These are phyloP conservation scores for Cercospora citrullina DNA, from an alignment of 2,329 filamentous ascomycete species.

Conservation along the genomic window DNA sequence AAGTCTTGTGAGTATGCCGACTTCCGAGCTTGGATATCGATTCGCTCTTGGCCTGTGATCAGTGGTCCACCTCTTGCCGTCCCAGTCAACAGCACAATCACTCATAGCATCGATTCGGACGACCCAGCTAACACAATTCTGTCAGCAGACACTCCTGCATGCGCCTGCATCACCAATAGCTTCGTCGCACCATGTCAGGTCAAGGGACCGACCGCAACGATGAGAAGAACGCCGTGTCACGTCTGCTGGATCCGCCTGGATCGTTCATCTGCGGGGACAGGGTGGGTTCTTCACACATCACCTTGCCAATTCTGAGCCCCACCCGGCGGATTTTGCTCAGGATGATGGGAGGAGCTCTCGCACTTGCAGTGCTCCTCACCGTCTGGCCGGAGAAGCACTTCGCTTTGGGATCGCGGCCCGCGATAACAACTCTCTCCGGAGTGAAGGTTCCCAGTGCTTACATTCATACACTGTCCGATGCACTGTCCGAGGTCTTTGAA, in stretches of 20 bases:
- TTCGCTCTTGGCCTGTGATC: background rate
- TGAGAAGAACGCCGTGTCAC: conserved; percentile 11
- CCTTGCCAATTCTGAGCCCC: conserved; percentile 5
- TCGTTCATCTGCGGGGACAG: conserved; percentile 16
- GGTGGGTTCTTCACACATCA: conserved; percentile 21
- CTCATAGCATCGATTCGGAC: background rate
- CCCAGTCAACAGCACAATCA: background rate
- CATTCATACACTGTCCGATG: conserved; percentile 44
- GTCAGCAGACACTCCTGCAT: conserved; percentile 12
- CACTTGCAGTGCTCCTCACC: conserved; percentile 12
- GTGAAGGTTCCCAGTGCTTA: conserved; percentile 18
- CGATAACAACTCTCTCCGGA: background rate
- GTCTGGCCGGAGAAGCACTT: background rate
- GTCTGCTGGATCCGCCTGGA: conserved; percentile 10
- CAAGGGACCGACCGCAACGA: conserved; percentile 16
- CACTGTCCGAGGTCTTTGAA: conserved; percentile 64
- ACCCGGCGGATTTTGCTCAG: conserved; percentile 5
- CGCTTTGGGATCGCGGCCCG: background rate
- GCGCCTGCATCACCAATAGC: conserved; percentile 11
- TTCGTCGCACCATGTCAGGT: background rate
- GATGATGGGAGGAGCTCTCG: conserved; percentile 17
- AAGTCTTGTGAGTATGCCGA: conserved; percentile 12
- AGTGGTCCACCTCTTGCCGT: conserved; percentile 5
- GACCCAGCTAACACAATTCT: conserved; percentile 16
- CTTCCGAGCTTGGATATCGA: conserved; percentile 11